phyloP scores from a whole-genome alignment of 2,329 filamentous ascomycete genomes.

The Chrysoporthe cubensis region DNA sequence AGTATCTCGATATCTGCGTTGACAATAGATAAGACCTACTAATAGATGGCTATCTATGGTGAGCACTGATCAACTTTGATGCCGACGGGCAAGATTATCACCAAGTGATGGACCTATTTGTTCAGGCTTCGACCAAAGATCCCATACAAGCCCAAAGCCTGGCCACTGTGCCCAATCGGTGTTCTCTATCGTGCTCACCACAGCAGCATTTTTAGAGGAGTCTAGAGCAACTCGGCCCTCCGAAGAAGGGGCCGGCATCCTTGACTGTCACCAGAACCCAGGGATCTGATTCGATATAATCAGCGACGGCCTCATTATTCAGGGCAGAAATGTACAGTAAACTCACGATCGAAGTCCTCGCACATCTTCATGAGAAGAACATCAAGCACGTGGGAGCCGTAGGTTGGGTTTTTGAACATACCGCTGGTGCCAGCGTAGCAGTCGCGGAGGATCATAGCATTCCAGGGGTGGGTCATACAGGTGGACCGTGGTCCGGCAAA shows the following conservation, averaged over 20 bases:
- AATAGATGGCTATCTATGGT: no score
- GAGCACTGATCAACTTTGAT: no score
- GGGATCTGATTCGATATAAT: slow-evolving; percentile 1
- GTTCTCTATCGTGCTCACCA: background rate
- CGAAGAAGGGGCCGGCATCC: slow-evolving; percentile 9
- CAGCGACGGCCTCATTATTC: background rate
- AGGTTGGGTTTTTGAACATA: background rate
- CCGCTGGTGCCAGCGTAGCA: background rate
- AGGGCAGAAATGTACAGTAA: no score
- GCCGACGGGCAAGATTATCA: no score
- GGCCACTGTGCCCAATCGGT: background rate
- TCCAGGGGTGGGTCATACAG: slow-evolving; percentile 10
- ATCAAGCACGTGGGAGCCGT: slow-evolving; percentile 8
- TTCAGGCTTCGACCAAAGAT: no score
- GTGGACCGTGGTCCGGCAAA: background rate
- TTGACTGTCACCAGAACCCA: slow-evolving; percentile 16
- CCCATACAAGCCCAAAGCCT: background rate
- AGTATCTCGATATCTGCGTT: no score
- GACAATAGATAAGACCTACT: no score
- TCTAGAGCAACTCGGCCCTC: background rate
- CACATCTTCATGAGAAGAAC: slow-evolving; percentile 25
- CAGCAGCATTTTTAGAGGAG: background rate
- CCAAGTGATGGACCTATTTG: no score
- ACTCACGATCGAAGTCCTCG: slow-evolving; percentile 10
- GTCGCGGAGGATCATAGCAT: slow-evolving; percentile 22